Conservation (phyloP, 2,329 filamentous ascomycete species). For the Xylariales sp. region DNA sequence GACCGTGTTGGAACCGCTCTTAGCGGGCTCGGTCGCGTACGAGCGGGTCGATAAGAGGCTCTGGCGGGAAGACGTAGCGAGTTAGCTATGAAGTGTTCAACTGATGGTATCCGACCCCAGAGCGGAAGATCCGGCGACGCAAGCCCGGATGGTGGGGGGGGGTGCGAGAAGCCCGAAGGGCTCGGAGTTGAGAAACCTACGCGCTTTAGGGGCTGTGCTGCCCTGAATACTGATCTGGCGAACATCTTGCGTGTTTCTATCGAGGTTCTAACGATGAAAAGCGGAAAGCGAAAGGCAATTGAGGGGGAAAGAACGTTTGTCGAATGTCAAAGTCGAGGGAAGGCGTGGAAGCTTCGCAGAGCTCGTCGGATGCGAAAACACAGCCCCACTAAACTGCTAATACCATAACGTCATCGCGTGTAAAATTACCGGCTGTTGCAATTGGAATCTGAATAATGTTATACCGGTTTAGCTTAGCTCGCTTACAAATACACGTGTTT, state of each 20-base stretch:
- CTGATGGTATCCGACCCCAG: neutral
- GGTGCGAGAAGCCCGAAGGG: conserved; percentile 14
- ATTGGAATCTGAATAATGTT: neutral
- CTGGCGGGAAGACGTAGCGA: conserved; percentile 31
- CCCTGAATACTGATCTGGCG: conserved; percentile 65
- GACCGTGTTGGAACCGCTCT: conserved; percentile 68
- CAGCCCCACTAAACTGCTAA: conserved; percentile 27
- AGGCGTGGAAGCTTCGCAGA: conserved; percentile 10
- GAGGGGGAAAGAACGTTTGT: neutral
- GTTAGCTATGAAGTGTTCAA: conserved; percentile 34
- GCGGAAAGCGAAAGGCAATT: conserved; percentile 16
- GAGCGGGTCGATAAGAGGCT: conserved; percentile 45
- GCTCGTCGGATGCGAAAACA: conserved; percentile 29
- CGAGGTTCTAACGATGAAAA: neutral
- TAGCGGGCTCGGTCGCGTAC: conserved; percentile 76
- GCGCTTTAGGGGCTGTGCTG: conserved; percentile 66
- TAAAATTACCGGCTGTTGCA: neutral
- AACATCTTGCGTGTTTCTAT: conserved; percentile 61
- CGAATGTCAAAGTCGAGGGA: conserved; percentile 1
- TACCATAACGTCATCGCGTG: conserved; percentile 29
- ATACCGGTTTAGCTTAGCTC: neutral
- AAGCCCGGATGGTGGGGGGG: neutral
- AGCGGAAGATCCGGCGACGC: conserved; percentile 24
- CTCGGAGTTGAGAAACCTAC: conserved; percentile 54
- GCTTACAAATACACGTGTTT: conserved; percentile 25